phyloP scores from a whole-genome alignment of 306 rosid species.

The Casuarina equisetifolia region DNA sequence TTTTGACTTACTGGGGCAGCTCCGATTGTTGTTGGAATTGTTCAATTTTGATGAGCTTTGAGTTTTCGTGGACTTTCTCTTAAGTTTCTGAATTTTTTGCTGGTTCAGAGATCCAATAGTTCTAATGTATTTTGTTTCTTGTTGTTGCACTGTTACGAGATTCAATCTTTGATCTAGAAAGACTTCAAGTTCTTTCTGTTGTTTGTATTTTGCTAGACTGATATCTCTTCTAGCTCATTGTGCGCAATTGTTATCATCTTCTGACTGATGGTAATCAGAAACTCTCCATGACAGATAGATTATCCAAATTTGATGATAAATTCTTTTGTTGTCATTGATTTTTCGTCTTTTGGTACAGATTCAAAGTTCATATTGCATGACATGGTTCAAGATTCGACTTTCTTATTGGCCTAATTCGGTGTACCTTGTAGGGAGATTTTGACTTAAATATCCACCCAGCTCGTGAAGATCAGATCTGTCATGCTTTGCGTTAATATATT shows the following conservation, averaged over 20 bases:
- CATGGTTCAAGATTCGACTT: constrained; percentile 31
- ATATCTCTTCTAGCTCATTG: not conserved
- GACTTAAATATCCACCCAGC: constrained; percentile 47
- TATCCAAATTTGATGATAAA: constrained; percentile 5
- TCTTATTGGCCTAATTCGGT: constrained; percentile 4
- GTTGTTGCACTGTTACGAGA: constrained; percentile 3
- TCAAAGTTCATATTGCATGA: constrained; percentile 10
- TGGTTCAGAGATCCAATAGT: constrained; percentile 21
- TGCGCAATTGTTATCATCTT: not conserved
- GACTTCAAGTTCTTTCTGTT: constrained; percentile 16
- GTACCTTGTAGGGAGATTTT: constrained; percentile 35
- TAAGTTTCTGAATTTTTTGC: constrained; percentile 13
- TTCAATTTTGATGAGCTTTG: constrained; percentile 26
- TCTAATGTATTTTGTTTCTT: constrained; percentile 16
- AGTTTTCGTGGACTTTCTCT: constrained; percentile 12
- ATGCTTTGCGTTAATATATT: constrained; percentile 36
- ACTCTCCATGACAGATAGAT: not conserved
- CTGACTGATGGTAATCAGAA: not conserved
- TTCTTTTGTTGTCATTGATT: not conserved
- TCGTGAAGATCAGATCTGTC: constrained; percentile 45
- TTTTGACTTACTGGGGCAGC: constrained; percentile 28
- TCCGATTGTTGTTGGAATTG: constrained; percentile 24
- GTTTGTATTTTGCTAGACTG: not conserved
- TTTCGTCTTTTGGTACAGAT: constrained; percentile 8
- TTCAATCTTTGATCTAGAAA: constrained; percentile 11